Evolutionary conservation across 371 early-diverging fungal genomes (phyloP).

Genomic region (Mortierella sp.): DNA sequence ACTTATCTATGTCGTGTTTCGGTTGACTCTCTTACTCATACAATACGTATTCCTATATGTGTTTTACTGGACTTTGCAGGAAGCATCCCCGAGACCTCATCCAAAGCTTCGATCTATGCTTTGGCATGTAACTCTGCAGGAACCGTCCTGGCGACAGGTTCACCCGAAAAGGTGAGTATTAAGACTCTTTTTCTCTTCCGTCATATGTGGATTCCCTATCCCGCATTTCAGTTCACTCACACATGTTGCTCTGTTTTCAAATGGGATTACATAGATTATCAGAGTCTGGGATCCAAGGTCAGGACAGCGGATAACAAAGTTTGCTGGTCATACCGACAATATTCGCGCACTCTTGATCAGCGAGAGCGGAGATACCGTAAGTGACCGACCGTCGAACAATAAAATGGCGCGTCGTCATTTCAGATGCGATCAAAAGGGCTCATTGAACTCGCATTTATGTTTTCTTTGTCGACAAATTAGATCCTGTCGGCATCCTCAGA

Average conservation of each 20-base stretch:
- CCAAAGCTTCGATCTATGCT: slow-evolving; percentile 82
- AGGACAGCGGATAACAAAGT: slow-evolving; percentile 78
- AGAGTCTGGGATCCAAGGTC: slow-evolving; percentile 91
- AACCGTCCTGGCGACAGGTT: slow-evolving; percentile 82
- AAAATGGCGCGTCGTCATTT: background rate
- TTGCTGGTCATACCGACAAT: slow-evolving; percentile 95
- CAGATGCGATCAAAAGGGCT: no score
- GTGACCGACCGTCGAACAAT: background rate
- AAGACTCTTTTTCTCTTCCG: background rate
- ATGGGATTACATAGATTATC: slow-evolving; percentile 61
- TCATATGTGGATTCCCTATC: no score
- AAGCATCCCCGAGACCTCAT: slow-evolving; percentile 65
- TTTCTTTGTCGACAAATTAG: slow-evolving; percentile 47
- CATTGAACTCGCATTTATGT: background rate
- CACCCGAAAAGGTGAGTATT: slow-evolving; percentile 83
- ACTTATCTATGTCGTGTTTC: background rate
- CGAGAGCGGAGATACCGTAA: slow-evolving; percentile 88
- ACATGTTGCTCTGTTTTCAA: background rate
- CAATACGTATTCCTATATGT: background rate
- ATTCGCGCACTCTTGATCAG: slow-evolving; percentile 90
- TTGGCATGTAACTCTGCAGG: slow-evolving; percentile 81
- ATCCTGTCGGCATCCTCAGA: slow-evolving; percentile 94
- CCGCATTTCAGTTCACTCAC: no score
- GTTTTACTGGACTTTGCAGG: slow-evolving; percentile 25
- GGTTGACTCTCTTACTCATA: background rate